A percentile compares a stretch with the other conserved stretches of the same genome.
Conservation (phyloP, 306 rosid species). For the Trichosanthes truncata region DNA sequence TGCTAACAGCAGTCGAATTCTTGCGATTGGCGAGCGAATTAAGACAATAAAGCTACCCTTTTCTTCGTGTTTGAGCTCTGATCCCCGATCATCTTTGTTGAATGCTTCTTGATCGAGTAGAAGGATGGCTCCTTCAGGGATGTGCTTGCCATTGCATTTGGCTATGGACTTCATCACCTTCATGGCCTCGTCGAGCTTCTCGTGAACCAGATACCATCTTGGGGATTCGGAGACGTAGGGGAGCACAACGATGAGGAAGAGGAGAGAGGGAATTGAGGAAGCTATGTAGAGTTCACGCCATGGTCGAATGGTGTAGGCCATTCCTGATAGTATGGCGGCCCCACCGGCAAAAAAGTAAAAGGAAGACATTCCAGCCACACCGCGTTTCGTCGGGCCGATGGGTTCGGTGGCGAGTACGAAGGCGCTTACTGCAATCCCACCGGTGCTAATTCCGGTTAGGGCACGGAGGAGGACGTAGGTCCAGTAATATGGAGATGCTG, state of each 20-base stretch:
- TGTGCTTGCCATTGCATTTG: constrained; percentile 35
- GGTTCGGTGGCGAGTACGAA: constrained; percentile 74
- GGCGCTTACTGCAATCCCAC: constrained; percentile 67
- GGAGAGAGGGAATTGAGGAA: constrained; percentile 61
- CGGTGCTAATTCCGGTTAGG: constrained; percentile 67
- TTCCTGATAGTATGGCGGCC: constrained; percentile 45
- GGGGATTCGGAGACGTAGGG: constrained; percentile 75
- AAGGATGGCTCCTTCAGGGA: constrained; percentile 34
- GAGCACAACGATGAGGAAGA: constrained; percentile 36
- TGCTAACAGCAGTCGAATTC: constrained; percentile 27
- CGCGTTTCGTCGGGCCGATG: constrained; percentile 55
- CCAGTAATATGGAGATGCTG: constrained; percentile 46
- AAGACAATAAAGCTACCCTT: constrained; percentile 26
- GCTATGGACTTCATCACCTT: constrained; percentile 60
- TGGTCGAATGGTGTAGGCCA: constrained; percentile 43
- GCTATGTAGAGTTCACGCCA: constrained; percentile 69
- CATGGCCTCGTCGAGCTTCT: constrained; percentile 42
- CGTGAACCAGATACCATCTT: constrained; percentile 74
- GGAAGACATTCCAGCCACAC: constrained; percentile 62
- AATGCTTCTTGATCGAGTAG: constrained; percentile 47
- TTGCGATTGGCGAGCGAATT: constrained; percentile 21
- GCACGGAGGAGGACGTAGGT: constrained; percentile 52
- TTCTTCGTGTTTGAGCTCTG: constrained; percentile 19
- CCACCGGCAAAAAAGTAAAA: constrained; percentile 80
- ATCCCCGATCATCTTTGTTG: not conserved